Evolutionary conservation across 257 asterid genomes (phyloP).

Genomic region (Gentiana dahurica): DNA sequence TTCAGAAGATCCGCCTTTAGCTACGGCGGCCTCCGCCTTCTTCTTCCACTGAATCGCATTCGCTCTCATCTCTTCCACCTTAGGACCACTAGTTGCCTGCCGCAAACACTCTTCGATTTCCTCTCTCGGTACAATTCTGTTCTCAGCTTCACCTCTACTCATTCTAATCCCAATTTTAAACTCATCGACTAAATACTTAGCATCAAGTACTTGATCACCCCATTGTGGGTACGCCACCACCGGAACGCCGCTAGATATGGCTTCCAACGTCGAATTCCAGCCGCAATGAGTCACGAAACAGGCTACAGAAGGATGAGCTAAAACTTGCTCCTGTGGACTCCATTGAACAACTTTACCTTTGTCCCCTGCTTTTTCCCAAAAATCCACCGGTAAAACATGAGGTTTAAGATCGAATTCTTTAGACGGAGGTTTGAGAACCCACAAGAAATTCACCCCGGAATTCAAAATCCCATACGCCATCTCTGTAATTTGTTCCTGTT

Average conservation of each 20-base stretch:
- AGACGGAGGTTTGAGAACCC: slow-evolving; percentile 53
- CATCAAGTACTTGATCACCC: slow-evolving; percentile 90
- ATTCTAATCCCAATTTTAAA: slow-evolving; percentile 50
- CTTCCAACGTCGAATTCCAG: slow-evolving; percentile 84
- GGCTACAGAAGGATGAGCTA: slow-evolving; percentile 57
- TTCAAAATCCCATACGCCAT: slow-evolving; percentile 46
- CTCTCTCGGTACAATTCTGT: slow-evolving; percentile 30
- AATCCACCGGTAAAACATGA: slow-evolving; percentile 39
- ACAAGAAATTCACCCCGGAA: slow-evolving; percentile 42
- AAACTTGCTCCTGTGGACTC: slow-evolving; percentile 68
- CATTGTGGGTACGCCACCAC: slow-evolving; percentile 68
- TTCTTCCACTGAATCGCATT: slow-evolving; percentile 60
- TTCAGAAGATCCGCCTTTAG: slow-evolving; percentile 53
- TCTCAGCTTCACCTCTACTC: slow-evolving; percentile 63
- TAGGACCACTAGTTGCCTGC: slow-evolving; percentile 30
- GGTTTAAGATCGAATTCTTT: slow-evolving; percentile 5
- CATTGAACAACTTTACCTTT: slow-evolving; percentile 53
- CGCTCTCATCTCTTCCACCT: slow-evolving; percentile 42
- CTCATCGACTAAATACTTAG: slow-evolving; percentile 67
- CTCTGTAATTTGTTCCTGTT: slow-evolving; percentile 60
- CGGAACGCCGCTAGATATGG: slow-evolving; percentile 64
- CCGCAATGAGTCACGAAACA: slow-evolving; percentile 86
- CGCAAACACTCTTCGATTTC: slow-evolving; percentile 49
- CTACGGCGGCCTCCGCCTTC: slow-evolving; percentile 62
- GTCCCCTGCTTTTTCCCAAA: slow-evolving; percentile 42